Evolutionary conservation across 1,284 basidiomycete genomes (phyloP), one percentile per base, ranked within the genome.

Genomic region (Ganoderma sp.): DNA sequence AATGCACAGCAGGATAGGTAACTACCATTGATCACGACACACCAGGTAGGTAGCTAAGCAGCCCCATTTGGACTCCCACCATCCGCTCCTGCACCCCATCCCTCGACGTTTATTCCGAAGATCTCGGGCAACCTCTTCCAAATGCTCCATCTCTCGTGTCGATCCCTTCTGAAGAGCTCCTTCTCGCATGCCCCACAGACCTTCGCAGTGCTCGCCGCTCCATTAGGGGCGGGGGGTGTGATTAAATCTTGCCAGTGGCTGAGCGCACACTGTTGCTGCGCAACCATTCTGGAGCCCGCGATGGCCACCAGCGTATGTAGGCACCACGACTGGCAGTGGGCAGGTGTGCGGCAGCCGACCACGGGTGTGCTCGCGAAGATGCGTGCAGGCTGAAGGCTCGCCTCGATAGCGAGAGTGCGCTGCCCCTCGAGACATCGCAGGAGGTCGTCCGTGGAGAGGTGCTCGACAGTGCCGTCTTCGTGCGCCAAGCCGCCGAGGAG

Each of bases 401-500:
- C 34, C 9, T 37, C 34, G 34, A 37, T 37, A 37, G 34, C 34
- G 5, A 54, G 52, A 14, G 8, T 8, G 25, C 2, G 1, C 25
- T 17, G 28, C n/a, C 37, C 59, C 22, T 45, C 59, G 7, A 61
- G 3, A 25, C 59, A 61, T 7, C 37, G 41, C 0, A 9, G 3
- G 15, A 61, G 22, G 9, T 61, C 59, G 3, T 15, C 59, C 3
- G 3, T 3, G 1, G 39, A 42, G 15, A 61, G 59, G 3, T 45
- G 25, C 61, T 66, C 60, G 37, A 56, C 41, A 8, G 61, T 45
- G 28, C 50, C 65, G 22, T 66, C 59, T 17, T 66, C 65, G 14
- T 19, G 65, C 14, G 28, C 56, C 34, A 22, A 66, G 15, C 65
- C 59, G 25, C 54, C 37, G 6, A 66, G 10, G 1, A 67, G 28